Evolutionary conservation across 2,329 filamentous ascomycete genomes (phyloP).

Genomic region (Orbilia ellipsospora): DNA sequence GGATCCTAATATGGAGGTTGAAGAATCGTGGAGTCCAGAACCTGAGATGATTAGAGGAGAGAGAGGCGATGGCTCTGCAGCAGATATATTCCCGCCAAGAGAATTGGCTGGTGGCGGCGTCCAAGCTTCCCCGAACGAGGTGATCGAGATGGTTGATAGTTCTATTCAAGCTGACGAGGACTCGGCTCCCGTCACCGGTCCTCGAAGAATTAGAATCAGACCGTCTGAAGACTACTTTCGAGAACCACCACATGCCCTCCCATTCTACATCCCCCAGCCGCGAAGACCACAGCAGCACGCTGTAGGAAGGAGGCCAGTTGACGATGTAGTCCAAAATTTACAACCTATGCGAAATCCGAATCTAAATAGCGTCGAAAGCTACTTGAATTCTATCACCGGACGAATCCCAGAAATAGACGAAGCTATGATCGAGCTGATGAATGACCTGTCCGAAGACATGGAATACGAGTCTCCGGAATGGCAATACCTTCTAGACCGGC

Average conservation of each 20-base stretch:
- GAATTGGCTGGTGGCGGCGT: too few relatives aligned
- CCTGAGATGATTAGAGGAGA: too few relatives aligned
- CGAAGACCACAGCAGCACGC: constrained; percentile 4
- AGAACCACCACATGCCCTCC: constrained; percentile 4
- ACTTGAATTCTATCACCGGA: neutral
- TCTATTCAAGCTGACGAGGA: neutral
- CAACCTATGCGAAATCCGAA: neutral
- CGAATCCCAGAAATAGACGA: neutral
- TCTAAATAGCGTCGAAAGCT: constrained; percentile 11
- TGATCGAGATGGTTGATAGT: neutral
- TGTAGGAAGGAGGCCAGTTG: constrained; percentile 4
- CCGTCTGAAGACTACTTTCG: neutral
- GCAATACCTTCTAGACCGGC: neutral
- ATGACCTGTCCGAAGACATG: neutral
- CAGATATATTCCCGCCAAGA: too few relatives aligned
- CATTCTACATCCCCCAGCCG: constrained; percentile 14
- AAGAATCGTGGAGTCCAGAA: too few relatives aligned
- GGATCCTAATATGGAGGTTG: too few relatives aligned
- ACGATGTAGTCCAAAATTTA: constrained; percentile 13
- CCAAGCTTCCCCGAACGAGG: too few relatives aligned
- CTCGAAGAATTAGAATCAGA: neutral
- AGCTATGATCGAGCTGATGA: neutral
- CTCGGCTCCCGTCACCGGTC: neutral
- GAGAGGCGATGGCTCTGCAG: too few relatives aligned
- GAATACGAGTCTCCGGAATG: constrained; percentile 5